Percentiles rank a stretch among this genome's conserved stretches.
Conservation (phyloP, 352 stramenopile species). For the Globisporangium carolinianum region DNA sequence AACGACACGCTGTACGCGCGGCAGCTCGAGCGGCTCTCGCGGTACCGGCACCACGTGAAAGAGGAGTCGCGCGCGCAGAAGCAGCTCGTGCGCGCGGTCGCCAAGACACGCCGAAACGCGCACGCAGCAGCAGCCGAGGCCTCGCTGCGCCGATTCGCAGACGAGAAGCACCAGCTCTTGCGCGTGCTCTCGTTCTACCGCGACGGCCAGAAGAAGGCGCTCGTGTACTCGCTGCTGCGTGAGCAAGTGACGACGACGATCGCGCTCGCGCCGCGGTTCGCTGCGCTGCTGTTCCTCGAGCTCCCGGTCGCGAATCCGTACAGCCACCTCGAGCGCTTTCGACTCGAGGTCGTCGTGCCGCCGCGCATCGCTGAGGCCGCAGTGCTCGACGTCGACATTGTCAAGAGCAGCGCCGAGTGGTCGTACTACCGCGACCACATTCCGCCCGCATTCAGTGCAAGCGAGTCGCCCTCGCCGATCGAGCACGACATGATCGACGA, state of each 20-base stretch:
- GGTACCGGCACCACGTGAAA: conserved; percentile 54
- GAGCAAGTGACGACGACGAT: conserved; percentile 86
- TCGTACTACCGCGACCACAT: conserved; percentile 65
- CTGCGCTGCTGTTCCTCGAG: conserved; percentile 84
- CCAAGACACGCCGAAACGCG: conserved; percentile 20
- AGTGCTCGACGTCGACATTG: conserved; percentile 61
- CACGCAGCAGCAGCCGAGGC: conserved; percentile 13
- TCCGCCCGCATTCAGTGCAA: conserved; percentile 37
- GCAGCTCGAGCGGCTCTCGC: conserved; percentile 62
- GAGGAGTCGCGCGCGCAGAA: conserved; percentile 43
- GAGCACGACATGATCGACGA: conserved; percentile 93
- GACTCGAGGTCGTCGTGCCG: conserved; percentile 62
- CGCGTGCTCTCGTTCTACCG: conserved; percentile 90
- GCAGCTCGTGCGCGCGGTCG: conserved; percentile 48
- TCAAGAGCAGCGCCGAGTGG: conserved; percentile 83
- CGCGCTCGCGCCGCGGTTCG: conserved; percentile 75
- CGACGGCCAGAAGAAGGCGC: conserved; percentile 91
- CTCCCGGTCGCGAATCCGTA: conserved; percentile 89
- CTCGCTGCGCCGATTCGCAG: conserved; percentile 39
- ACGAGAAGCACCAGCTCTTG: conserved; percentile 82
- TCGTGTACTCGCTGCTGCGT: conserved; percentile 87
- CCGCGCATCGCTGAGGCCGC: background rate
- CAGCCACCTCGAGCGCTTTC: conserved; percentile 86
- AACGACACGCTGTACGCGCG: conserved; percentile 78
- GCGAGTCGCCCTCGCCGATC: conserved; percentile 23